Evolutionary conservation across 2,329 filamentous ascomycete species (phyloP).

Genomic region (Scolecobasidium constrictum): DNA sequence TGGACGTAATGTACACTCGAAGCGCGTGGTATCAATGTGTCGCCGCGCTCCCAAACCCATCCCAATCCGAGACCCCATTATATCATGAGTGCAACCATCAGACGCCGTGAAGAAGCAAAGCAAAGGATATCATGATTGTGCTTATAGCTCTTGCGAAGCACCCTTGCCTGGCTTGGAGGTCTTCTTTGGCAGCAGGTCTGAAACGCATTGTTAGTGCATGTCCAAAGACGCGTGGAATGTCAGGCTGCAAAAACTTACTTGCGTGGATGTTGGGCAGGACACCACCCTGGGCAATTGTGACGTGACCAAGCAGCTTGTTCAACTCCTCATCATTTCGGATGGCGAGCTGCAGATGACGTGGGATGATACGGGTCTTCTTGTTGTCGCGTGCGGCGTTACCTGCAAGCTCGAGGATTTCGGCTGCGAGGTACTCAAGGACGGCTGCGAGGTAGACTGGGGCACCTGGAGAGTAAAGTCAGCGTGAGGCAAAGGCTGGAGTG

Average conservation of each 20-base stretch:
- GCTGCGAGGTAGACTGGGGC: slow-evolving; percentile 95
- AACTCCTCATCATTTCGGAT: slow-evolving; percentile 99
- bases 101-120: slow-evolving; percentile 42
- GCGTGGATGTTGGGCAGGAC: slow-evolving; percentile 95
- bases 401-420: slow-evolving; percentile 97
- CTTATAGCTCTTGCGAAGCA: slow-evolving; percentile 88
- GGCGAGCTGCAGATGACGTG: slow-evolving; percentile 95
- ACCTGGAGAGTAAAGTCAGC: slow-evolving; percentile 32
- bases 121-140: slow-evolving; percentile 20
- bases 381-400: slow-evolving; percentile 98
- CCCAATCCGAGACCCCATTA: slow-evolving; percentile 62
- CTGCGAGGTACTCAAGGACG: slow-evolving; percentile 95
- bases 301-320: slow-evolving; percentile 96
- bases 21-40: slow-evolving; percentile 24
- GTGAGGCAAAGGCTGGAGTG: slow-evolving; percentile 6
- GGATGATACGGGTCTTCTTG: slow-evolving; percentile 99
- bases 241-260: slow-evolving; percentile 60
- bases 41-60: slow-evolving; percentile 34
- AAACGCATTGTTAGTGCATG: slow-evolving; percentile 22
- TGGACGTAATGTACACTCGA: slow-evolving; percentile 53
- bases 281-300: slow-evolving; percentile 96
- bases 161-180: slow-evolving; percentile 89
- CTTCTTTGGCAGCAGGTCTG: slow-evolving; percentile 99
- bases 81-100: slow-evolving; percentile 50
- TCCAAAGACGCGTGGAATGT: not conserved